These are phyloP conservation scores for Laguncularia racemosa DNA, from an alignment of 345 rosid species.

Conservation along the genomic window DNA sequence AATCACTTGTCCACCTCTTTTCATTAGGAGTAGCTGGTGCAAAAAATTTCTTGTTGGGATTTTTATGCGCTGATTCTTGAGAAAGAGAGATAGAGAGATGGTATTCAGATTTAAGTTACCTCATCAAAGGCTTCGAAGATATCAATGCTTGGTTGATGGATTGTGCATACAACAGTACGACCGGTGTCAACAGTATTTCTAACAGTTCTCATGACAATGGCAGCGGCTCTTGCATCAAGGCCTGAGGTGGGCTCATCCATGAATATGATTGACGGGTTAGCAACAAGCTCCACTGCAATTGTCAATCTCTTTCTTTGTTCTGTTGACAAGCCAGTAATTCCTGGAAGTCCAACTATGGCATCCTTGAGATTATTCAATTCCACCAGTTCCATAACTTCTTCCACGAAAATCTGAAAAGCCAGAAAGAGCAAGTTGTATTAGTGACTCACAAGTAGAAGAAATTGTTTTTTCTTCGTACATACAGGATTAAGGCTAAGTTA, in stretches of 20 bases:
- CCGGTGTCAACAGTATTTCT: slow-evolving; percentile 50
- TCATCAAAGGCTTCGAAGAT: slow-evolving; percentile 58
- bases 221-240: slow-evolving; percentile 56
- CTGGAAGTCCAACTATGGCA: slow-evolving; percentile 47
- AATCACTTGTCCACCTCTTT: slow-evolving; percentile 49
- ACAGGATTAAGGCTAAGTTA: background rate
- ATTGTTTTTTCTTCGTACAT: too few species aligned
- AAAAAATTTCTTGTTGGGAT: background rate
- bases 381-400: slow-evolving; percentile 42
- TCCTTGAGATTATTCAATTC: slow-evolving; percentile 33
- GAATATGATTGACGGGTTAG: slow-evolving; percentile 55
- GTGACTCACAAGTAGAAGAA: too few species aligned
- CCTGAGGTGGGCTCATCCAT: slow-evolving; percentile 60
- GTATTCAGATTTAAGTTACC: slow-evolving; percentile 4
- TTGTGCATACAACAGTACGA: slow-evolving; percentile 54
- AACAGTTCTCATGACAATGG: slow-evolving; percentile 51
- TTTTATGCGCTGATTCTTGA: background rate
- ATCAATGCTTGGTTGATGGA: slow-evolving; percentile 55
- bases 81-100: background rate
- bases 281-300: slow-evolving; percentile 55
- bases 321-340: slow-evolving; percentile 40
- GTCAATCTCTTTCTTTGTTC: slow-evolving; percentile 53
- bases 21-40: slow-evolving; percentile 35
- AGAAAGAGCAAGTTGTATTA: background rate
- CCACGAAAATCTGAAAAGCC: slow-evolving; percentile 34